Percentiles rank a stretch among this genome's conserved stretches.
Evolutionary conservation across 441 rosid genomes (phyloP).

Genomic region (Adansonia grandidieri): DNA sequence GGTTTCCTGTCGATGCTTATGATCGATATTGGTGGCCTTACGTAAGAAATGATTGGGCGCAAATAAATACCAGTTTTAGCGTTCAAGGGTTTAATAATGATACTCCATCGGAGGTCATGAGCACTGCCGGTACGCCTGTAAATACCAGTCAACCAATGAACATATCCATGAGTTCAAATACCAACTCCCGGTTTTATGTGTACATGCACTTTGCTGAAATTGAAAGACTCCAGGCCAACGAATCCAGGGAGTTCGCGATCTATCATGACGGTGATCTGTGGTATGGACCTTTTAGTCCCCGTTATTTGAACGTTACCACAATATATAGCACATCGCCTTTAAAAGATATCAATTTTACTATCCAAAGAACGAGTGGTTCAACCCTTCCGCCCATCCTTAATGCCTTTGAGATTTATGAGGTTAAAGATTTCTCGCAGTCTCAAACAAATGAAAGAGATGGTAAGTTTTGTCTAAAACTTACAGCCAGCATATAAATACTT

Average conservation of each 20-base stretch:
- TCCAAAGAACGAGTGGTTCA: constrained; percentile 33
- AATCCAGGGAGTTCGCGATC: constrained; percentile 31
- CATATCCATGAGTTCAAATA: not conserved
- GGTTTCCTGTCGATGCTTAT: constrained; percentile 30
- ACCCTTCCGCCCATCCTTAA: constrained; percentile 48
- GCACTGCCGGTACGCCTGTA: constrained; percentile 32
- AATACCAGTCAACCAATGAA: constrained; percentile 11
- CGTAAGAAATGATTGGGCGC: not conserved
- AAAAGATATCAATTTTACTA: constrained; percentile 25
- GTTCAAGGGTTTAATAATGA: constrained; percentile 14
- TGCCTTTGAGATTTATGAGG: constrained; percentile 39
- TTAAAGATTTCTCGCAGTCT: constrained; percentile 32
- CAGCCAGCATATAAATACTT: not conserved
- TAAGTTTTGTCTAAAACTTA: constrained; percentile 29
- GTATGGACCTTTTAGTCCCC: constrained; percentile 36
- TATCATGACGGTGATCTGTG: not conserved
- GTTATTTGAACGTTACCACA: not conserved
- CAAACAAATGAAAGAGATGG: constrained; percentile 46
- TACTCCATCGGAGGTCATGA: constrained; percentile 35
- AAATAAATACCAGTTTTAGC: constrained; percentile 16
- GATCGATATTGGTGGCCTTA: constrained; percentile 50
- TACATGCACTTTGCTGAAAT: constrained; percentile 50
- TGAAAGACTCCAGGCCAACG: constrained; percentile 26
- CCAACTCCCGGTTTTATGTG: not conserved
- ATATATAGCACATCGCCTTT: not conserved